Base-by-base conservation (phyloP, 1,139 yeast species). In the Kodamaea derodonti region DNA sequence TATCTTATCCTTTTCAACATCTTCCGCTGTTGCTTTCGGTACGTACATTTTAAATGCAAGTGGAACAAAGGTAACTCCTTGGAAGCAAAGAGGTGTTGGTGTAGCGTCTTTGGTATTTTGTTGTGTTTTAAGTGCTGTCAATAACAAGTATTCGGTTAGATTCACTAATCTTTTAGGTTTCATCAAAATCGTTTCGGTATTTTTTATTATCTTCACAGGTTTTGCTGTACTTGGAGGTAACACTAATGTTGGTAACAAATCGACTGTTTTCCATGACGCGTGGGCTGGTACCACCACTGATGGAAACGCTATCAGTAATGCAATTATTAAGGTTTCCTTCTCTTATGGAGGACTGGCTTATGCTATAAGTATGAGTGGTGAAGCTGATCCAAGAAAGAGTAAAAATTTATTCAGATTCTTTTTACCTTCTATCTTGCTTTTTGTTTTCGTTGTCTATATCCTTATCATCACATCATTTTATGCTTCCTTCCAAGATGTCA, bases 31-130 rank as follows among this genome's bases (percentile, higher is more conserved):
- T 25, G 72, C 73, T 0, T 66, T 67, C 46, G 70, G 69, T 20
- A 49, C 53, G 14, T 68, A 68, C 38, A 52, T 66, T 25, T 51
- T 63, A 32, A 51, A 51, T 32, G 73, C 74, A 24, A 66, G 69
- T 4, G 62, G 52, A 5, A 49, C 48, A 32, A 54, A 52, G 18
- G 47, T 54, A 3, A 58, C 64, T 1, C 48, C 63, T 4, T 69
- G 74, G 75, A 54, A 56, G 30, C 59, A 57, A 38, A 56, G 72
- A 48, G 74, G 71, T n/a, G 48, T 69, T 31, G 71, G 70, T 20
- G 55, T 65, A 14, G 68, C 56, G 9, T 56, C 60, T 3, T 51
- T 69, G 31, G 48, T 60, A 0, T 48, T 61, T 28, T 52, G 61
- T n/a, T 49, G 55, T 33, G 26, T 56, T 4, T 37, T 61, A n/a